phyloP scores from a whole-genome alignment of 768 basidiomycete species.

The Tylopilus cervinicoccineus region DNA sequence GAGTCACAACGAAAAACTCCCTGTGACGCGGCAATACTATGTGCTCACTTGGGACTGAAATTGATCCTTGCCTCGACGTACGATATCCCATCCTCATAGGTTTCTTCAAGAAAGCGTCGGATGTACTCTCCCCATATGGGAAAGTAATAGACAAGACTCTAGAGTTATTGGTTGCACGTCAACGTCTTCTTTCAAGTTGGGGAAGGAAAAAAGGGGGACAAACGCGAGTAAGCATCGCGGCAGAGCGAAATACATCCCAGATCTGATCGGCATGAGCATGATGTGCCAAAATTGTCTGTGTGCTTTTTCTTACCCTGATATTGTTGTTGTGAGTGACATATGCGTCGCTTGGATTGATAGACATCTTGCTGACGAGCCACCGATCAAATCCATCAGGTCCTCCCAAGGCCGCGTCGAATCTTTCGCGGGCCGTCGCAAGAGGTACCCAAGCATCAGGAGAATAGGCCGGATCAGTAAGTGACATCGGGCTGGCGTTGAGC shows the following conservation, averaged over 20 bases:
- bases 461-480: slow-evolving; percentile 40
- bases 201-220: slow-evolving; percentile 13
- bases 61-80: slow-evolving; percentile 69
- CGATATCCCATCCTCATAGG: slow-evolving; percentile 66
- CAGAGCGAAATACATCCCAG: slow-evolving; percentile 67
- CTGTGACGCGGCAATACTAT: neutral
- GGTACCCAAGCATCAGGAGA: slow-evolving; percentile 49
- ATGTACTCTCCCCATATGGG: slow-evolving; percentile 63
- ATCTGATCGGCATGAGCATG: slow-evolving; percentile 42
- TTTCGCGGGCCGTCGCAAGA: slow-evolving; percentile 47
- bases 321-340: slow-evolving; percentile 72
- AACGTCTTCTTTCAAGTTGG: neutral
- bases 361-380: slow-evolving; percentile 58
- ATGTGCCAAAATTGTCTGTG: neutral
- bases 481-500: slow-evolving; percentile 16
- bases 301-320: slow-evolving; percentile 43
- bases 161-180: neutral
- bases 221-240: slow-evolving; percentile 48
- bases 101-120: slow-evolving; percentile 55
- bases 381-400: slow-evolving; percentile 65
- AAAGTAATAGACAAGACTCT: slow-evolving; percentile 43
- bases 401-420: slow-evolving; percentile 48
- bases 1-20: neutral
- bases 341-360: slow-evolving; percentile 67
- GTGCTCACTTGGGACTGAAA: slow-evolving; percentile 55